A percentile compares a stretch with the other conserved stretches of the same genome.
Conservation (phyloP, 2,329 filamentous ascomycete species). For the Blastomyces emzantsi region DNA sequence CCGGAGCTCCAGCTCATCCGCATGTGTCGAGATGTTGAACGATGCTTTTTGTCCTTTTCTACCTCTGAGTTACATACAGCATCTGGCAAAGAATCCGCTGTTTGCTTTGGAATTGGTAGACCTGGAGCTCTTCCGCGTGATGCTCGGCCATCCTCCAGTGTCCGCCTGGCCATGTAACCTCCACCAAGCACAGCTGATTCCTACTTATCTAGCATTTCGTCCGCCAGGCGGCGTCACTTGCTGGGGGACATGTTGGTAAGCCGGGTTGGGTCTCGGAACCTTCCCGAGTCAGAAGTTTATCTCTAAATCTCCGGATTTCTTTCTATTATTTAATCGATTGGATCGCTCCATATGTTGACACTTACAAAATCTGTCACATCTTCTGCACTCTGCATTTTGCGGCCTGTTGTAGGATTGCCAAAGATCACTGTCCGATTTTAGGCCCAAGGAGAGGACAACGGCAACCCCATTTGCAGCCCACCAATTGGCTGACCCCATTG, state of each 20-base stretch:
- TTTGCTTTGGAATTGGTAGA: neutral
- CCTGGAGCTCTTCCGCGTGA: neutral
- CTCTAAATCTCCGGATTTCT: neutral
- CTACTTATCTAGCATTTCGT: neutral
- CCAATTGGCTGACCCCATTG: neutral
- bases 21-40: neutral
- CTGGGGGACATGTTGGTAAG: neutral
- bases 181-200: neutral
- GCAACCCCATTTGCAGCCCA: neutral
- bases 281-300: neutral
- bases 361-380: neutral
- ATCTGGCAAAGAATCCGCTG: neutral
- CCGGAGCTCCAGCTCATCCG: neutral
- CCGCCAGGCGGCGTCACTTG: neutral
- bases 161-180: neutral
- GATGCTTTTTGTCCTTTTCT: no score
- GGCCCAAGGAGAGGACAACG: neutral
- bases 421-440: neutral
- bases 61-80: no score
- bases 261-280: neutral
- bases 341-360: neutral
- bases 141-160: neutral
- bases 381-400: neutral
- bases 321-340: conserved; percentile 5
- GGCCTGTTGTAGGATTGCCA: neutral